These are phyloP conservation scores for Solanum virginianum DNA, from an alignment of 257 asterid species.

Conservation along the genomic window DNA sequence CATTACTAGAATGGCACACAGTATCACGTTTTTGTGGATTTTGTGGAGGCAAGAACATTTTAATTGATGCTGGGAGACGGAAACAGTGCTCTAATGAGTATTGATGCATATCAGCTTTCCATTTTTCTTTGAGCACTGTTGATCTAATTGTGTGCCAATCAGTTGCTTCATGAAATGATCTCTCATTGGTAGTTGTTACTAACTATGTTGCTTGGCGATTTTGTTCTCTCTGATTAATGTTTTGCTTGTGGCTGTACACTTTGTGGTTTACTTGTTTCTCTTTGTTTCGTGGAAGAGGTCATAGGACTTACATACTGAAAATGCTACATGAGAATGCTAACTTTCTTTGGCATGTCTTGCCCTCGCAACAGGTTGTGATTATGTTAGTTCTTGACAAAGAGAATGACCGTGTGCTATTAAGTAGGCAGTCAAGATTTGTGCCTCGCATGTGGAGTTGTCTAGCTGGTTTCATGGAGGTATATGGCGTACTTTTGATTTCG, in stretches of 20 bases:
- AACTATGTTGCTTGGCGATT: neutral
- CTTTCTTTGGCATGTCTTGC: conserved; percentile 2
- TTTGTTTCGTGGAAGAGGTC: neutral
- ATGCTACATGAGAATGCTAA: neutral
- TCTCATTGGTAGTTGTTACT: neutral
- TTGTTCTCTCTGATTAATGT: neutral
- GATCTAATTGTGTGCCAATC: neutral
- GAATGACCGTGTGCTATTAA: conserved; percentile 66
- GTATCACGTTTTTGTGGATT: conserved; percentile 69
- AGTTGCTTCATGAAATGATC: neutral
- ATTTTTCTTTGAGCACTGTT: neutral
- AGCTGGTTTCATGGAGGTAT: conserved; percentile 95
- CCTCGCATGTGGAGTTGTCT: conserved; percentile 99
- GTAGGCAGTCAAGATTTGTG: conserved; percentile 91
- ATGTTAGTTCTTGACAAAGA: conserved; percentile 91
- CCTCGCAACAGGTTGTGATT: conserved; percentile 62
- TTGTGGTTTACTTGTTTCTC: neutral
- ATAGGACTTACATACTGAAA: neutral
- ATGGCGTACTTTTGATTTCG: neutral
- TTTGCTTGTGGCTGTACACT: neutral
- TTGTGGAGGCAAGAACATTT: conserved; percentile 55
- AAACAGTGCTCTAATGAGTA: conserved; percentile 74
- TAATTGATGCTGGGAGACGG: conserved; percentile 86
- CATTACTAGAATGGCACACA: conserved; percentile 85
- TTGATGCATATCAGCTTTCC: neutral